phyloP scores from a whole-genome alignment of 2,329 filamentous ascomycete genomes.

The Didymella lethalis region DNA sequence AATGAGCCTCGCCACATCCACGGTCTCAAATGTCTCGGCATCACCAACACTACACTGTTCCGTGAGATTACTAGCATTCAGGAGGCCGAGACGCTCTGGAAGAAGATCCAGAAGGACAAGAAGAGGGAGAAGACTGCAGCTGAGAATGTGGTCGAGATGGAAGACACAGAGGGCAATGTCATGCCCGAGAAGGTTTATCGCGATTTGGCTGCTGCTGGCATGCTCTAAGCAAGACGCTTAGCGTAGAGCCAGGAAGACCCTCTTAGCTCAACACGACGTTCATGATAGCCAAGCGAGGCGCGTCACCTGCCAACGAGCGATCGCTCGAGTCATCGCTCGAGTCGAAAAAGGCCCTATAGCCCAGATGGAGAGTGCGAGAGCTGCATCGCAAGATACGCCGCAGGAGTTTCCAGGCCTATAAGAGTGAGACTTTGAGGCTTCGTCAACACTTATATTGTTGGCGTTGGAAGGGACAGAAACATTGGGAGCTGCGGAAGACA shows the following conservation, averaged over 20 bases:
- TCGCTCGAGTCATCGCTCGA: neutral
- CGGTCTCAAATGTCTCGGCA: conserved; percentile 90
- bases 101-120: conserved; percentile 88
- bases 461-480: neutral
- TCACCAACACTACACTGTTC: conserved; percentile 90
- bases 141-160: conserved; percentile 95
- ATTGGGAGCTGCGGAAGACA: neutral
- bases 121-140: conserved; percentile 78
- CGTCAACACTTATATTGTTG: neutral
- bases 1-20: conserved; percentile 93
- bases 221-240: conserved; percentile 52
- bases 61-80: conserved; percentile 92
- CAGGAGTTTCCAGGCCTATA: neutral
- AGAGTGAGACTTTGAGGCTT: neutral
- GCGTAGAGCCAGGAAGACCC: neutral
- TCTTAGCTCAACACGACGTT: neutral
- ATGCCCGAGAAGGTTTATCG: conserved; percentile 99
- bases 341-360: neutral
- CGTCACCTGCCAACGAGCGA: neutral
- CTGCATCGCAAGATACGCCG: neutral
- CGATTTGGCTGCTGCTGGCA: conserved; percentile 90
- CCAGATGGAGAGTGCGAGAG: too few species aligned
- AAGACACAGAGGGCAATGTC: conserved; percentile 95
- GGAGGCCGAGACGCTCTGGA: conserved; percentile 87
- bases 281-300: neutral